These are phyloP conservation scores for Exophiala bonariae DNA, from an alignment of 2,329 filamentous ascomycete genomes.

Conservation along the genomic window DNA sequence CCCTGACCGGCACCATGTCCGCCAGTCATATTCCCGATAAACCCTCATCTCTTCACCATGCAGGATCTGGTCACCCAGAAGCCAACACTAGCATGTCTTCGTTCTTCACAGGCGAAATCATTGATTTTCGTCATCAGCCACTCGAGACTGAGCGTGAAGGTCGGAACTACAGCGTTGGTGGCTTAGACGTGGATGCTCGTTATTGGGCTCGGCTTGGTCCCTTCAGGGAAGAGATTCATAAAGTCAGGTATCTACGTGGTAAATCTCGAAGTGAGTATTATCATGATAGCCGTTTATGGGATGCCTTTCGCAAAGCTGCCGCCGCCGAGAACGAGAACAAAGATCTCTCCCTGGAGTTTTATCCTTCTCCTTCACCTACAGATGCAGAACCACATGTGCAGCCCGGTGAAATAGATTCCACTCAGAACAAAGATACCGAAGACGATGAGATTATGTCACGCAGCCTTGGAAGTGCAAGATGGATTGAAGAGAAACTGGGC, in stretches of 20 bases:
- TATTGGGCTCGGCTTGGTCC: slow-evolving; percentile 52
- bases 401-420: slow-evolving; percentile 26
- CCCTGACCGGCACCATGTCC: slow-evolving; percentile 67
- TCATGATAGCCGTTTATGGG: slow-evolving; percentile 20
- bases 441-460: slow-evolving; percentile 23
- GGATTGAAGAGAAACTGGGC: slow-evolving; percentile 29
- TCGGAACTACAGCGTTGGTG: slow-evolving; percentile 36
- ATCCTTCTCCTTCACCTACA: neutral
- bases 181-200: slow-evolving; percentile 46
- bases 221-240: slow-evolving; percentile 46
- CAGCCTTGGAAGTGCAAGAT: slow-evolving; percentile 22
- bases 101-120: slow-evolving; percentile 68
- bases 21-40: slow-evolving; percentile 63
- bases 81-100: slow-evolving; percentile 58
- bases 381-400: slow-evolving; percentile 45
- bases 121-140: slow-evolving; percentile 58
- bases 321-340: slow-evolving; percentile 18
- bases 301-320: slow-evolving; percentile 21
- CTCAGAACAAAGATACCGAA: slow-evolving; percentile 16
- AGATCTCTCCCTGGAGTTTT: slow-evolving; percentile 24
- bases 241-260: slow-evolving; percentile 23
- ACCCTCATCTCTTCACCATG: slow-evolving; percentile 9
- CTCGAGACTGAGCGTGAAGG: slow-evolving; percentile 48
- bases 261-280: slow-evolving; percentile 18
- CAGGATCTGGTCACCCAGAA: slow-evolving; percentile 15